Base-by-base conservation (phyloP, 1,284 basidiomycete species). In the Apiotrichum porosum region DNA sequence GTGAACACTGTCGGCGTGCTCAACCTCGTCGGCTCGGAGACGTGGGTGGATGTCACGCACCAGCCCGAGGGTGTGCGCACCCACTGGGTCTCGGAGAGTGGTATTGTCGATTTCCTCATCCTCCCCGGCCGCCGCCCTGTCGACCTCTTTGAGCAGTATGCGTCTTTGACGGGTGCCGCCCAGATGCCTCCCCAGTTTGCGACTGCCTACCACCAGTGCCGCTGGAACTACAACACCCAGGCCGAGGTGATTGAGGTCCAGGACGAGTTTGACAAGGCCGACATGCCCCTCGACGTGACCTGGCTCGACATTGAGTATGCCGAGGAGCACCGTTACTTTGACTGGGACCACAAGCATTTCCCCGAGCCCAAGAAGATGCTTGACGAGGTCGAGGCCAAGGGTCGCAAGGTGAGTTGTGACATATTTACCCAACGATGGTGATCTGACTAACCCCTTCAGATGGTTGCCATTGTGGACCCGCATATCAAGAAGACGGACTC, bases 241-340 rank as follows among this genome's bases (percentile, higher is more conserved):
- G 83, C 86, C 12, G 95, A 98, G 68, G 80, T 98, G 6, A 80
- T 91, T 17, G 79, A 80, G n/a, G 91, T 97, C 8, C 86, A 92
- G 72, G 79, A 78, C 62, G 78, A 83, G 44, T 97, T 98, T 65
- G 93, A 97, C 57, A 86, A 90, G 58, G 86, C 85, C 31, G 88
- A 95, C 62, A 91, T 97, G 46, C 94, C 95, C 0, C 83, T 97
- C 31, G 95, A 97, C 65, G 92, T 95, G 8, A 86, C 97, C 65
- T 98, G 95, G 95, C 81, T 98, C 37, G 95, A 98, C 74, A 97
- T 99, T 62, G 95, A 97, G 71, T 94, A 95, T 68, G 79, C 91
- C 1, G 84, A 88, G 47, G 88, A 92, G 42, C 91, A 97, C 75
- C 88, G 92, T 74, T 98, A 97, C 79, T 93, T 97, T 72, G 88